Percentiles rank a stretch among this genome's conserved stretches.
phyloP scores from a whole-genome alignment of 2,329 filamentous ascomycete genomes.

The Pyrenophora tritici-repentis region DNA sequence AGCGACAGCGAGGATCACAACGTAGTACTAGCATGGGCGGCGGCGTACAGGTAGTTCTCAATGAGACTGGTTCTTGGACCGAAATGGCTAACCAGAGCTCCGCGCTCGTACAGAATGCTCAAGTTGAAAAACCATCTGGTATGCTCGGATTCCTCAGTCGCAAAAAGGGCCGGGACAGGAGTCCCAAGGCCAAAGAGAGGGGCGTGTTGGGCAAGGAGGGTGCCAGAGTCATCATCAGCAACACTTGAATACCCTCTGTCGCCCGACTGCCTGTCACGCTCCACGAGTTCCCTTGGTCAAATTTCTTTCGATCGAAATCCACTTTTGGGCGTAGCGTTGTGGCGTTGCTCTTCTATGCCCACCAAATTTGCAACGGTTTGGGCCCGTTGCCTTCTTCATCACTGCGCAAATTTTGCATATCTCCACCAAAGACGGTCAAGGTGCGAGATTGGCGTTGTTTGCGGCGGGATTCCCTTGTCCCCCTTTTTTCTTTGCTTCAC shows the following conservation, averaged over 20 bases:
- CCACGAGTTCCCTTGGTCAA: constrained; percentile 11
- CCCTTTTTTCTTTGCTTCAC: too few species aligned
- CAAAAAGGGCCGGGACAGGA: constrained; percentile 88
- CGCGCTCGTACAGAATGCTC: constrained; percentile 60
- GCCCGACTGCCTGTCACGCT: neutral
- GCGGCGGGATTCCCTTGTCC: neutral
- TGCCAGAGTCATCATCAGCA: constrained; percentile 65
- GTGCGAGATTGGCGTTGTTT: constrained; percentile 10
- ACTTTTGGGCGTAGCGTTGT: constrained; percentile 6
- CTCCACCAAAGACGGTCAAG: constrained; percentile 1
- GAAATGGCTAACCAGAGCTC: constrained; percentile 84
- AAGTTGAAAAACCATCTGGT: constrained; percentile 64
- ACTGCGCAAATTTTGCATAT: constrained; percentile 10
- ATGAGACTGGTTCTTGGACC: constrained; percentile 88
- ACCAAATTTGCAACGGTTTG: constrained; percentile 2
- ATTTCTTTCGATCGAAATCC: constrained; percentile 1
- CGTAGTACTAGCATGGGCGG: constrained; percentile 78
- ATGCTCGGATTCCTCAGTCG: constrained; percentile 89
- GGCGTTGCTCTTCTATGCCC: neutral
- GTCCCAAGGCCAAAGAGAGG: constrained; percentile 90
- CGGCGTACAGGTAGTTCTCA: constrained; percentile 88
- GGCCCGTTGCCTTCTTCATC: neutral
- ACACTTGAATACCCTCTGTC: constrained; percentile 36
- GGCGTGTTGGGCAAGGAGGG: constrained; percentile 95
- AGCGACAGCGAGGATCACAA: constrained; percentile 63